Percentiles rank a stretch among this genome's conserved stretches.
These are phyloP conservation scores for Simmondsia chinensis DNA, from an alignment of 148 eudicot species.

Conservation along the genomic window DNA sequence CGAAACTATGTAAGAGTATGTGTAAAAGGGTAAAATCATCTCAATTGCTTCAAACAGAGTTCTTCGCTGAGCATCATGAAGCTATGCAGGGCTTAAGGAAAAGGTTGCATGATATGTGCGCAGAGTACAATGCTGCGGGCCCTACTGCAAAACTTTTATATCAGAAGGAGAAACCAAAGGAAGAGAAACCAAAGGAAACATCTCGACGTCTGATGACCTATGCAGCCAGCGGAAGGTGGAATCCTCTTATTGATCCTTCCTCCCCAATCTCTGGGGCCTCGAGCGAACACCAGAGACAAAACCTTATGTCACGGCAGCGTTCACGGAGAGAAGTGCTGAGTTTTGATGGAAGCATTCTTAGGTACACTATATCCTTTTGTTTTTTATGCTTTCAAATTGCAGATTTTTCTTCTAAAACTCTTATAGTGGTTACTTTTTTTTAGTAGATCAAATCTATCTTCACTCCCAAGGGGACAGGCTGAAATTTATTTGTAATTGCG, in stretches of 20 bases:
- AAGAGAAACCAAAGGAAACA: conserved; percentile 49
- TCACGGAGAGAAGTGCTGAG: conserved; percentile 73
- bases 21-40: conserved; percentile 74
- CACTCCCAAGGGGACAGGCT: too few species aligned
- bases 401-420: neutral
- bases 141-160: conserved; percentile 70
- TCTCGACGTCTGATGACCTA: conserved; percentile 70
- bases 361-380: conserved; percentile 29
- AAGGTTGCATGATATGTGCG: conserved; percentile 57
- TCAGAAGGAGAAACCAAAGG: conserved; percentile 63
- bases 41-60: conserved; percentile 71
- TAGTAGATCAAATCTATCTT: too few species aligned
- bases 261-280: conserved; percentile 74
- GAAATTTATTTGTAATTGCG: too few species aligned
- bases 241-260: conserved; percentile 84
- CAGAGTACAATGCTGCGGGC: conserved; percentile 76
- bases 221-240: conserved; percentile 97
- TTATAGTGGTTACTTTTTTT: too few species aligned
- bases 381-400: neutral
- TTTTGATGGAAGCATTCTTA: conserved; percentile 77
- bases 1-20: conserved; percentile 67
- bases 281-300: conserved; percentile 49
- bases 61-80: conserved; percentile 58
- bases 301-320: conserved; percentile 61
- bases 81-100: conserved; percentile 82